Evolutionary conservation across 2,329 filamentous ascomycete species (phyloP).

Genomic region (Dothiorella sarmentorum): DNA sequence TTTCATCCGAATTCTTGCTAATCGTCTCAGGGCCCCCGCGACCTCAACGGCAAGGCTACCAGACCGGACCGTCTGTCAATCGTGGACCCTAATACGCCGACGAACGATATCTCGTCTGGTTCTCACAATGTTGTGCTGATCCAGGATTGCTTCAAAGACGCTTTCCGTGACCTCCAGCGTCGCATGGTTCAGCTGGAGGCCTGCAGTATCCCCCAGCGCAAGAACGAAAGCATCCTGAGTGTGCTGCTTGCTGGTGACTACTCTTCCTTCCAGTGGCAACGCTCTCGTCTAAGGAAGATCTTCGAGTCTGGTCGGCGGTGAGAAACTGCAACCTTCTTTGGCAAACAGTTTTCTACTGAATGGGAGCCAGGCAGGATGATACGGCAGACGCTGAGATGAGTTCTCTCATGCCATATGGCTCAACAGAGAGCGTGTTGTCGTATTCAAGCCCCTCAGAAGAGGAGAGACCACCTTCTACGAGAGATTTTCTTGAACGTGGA

Average conservation of each 20-base stretch:
- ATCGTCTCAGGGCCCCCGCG: background rate
- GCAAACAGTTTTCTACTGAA: background rate
- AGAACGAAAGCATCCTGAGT: constrained; percentile 60
- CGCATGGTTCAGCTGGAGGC: constrained; percentile 54
- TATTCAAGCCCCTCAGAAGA: too few relatives aligned
- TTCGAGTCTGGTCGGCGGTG: constrained; percentile 1
- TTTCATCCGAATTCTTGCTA: background rate
- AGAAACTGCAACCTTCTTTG: background rate
- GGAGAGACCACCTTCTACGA: too few relatives aligned
- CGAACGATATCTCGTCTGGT: constrained; percentile 88
- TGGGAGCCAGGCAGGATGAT: background rate
- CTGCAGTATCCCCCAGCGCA: constrained; percentile 28
- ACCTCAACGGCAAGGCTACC: constrained; percentile 33
- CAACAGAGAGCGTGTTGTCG: too few relatives aligned
- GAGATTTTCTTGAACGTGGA: too few relatives aligned
- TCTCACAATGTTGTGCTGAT: constrained; percentile 69
- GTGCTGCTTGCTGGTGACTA: constrained; percentile 77
- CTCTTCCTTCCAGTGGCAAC: constrained; percentile 65
- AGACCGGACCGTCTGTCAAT: constrained; percentile 68
- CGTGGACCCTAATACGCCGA: constrained; percentile 80
- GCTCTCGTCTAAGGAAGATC: constrained; percentile 43
- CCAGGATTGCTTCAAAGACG: constrained; percentile 62
- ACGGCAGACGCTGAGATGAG: too few relatives aligned
- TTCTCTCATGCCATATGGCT: too few relatives aligned
- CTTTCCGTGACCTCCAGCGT: constrained; percentile 37